These are phyloP conservation scores for Ottelia alismoides DNA, from an alignment of 106 monocot genomes.

Conservation along the genomic window DNA sequence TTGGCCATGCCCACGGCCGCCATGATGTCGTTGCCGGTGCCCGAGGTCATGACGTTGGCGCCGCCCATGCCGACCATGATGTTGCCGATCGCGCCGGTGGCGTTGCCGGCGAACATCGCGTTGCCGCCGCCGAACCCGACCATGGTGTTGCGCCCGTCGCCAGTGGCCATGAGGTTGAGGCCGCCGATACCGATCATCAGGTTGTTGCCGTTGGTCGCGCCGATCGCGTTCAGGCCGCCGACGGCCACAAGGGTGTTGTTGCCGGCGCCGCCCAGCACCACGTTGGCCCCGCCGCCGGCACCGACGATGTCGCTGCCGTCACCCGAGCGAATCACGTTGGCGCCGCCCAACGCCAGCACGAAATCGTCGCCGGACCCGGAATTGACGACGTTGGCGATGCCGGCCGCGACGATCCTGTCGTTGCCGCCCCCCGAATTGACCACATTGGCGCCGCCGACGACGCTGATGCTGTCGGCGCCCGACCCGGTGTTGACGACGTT, in stretches of 20 bases:
- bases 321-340: too few species aligned
- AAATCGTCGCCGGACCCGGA: too few species aligned
- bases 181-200: neutral
- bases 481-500: too few species aligned
- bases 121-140: neutral
- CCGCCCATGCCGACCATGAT: neutral
- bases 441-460: too few species aligned
- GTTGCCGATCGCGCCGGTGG: neutral
- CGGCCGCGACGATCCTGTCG: too few species aligned
- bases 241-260: neutral
- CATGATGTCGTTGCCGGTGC: neutral
- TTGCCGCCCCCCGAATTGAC: too few species aligned
- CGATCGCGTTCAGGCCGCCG: too few species aligned
- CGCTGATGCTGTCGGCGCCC: too few species aligned
- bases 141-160: too few species aligned
- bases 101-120: neutral
- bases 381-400: too few species aligned
- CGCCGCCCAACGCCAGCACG: too few species aligned
- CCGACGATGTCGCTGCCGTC: too few species aligned
- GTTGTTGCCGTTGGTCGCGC: neutral
- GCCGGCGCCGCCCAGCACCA: neutral
- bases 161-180: neutral
- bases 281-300: neutral
- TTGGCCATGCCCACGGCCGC: neutral
- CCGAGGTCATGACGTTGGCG: neutral